Evolutionary conservation across 768 basidiomycete species (phyloP).

Genomic region (Botryobasidium botryosum): DNA sequence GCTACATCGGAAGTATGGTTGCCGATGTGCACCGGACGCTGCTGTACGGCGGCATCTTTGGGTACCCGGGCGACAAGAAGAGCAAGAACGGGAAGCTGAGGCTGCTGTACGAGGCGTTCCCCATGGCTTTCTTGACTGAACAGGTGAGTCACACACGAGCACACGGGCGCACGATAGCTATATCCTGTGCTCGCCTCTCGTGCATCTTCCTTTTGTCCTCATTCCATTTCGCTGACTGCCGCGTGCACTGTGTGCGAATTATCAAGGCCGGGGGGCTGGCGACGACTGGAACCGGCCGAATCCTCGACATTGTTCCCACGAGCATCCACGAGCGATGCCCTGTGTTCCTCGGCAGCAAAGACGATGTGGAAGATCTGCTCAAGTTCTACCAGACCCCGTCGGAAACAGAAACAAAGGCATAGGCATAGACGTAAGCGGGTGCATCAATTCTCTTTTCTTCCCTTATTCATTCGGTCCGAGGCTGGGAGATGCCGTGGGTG

Average conservation of each 20-base stretch:
- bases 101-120: conserved; percentile 92
- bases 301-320: conserved; percentile 79
- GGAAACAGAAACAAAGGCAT: too few species aligned
- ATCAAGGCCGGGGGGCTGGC: conserved; percentile 85
- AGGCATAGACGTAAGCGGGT: too few species aligned
- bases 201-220: too few species aligned
- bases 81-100: conserved; percentile 89
- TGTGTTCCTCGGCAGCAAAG: conserved; percentile 84
- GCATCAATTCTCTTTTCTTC: too few species aligned
- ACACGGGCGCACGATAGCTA: too few species aligned
- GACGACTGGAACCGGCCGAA: conserved; percentile 85
- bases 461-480: too few species aligned
- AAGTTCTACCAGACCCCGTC: too few species aligned
- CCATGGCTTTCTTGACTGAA: conserved; percentile 90
- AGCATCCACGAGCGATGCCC: conserved; percentile 83
- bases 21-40: conserved; percentile 95
- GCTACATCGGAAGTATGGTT: conserved; percentile 98
- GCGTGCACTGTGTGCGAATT: conserved; percentile 9
- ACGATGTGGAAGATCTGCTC: conserved; percentile 81
- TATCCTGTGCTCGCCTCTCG: too few species aligned
- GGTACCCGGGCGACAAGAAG: conserved; percentile 97
- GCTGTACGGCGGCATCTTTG: conserved; percentile 96
- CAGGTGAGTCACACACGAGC: conserved; percentile 49
- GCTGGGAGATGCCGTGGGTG: too few species aligned
- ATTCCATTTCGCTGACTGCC: too few species aligned